Base-by-base conservation (phyloP, 257 asterid genomes). In the Vinca minor region DNA sequence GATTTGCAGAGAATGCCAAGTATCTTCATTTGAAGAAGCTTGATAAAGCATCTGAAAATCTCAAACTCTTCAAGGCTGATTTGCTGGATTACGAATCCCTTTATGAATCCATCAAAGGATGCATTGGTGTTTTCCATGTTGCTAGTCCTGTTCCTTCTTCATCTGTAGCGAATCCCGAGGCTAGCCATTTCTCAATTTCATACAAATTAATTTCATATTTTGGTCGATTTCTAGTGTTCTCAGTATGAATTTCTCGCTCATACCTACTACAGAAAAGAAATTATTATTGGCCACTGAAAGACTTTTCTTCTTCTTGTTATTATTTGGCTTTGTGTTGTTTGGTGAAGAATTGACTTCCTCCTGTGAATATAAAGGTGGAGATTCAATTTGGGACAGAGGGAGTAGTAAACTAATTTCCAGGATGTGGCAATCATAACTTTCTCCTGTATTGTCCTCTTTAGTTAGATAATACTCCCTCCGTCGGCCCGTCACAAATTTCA, bases 91-190 rank as follows among this genome's bases (percentile, higher is more conserved):
- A 71, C 53, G 64, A 74, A 74, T 82, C 97, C 38, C 70, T 90
- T 65, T 78, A 29, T 56, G 81, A 81, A 20, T 91, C 97, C 39
- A 72, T 87, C 38, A 60, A 60, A 62, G 97, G 96, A 15, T 87
- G 96, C 66, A 47, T 23, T 17, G 97, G 94, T 8, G 95, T 88
- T 4, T 88, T 91, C 76, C 98, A 91, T 53, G 87, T 88, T 31
- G 98, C 96, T 57, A 3, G 82, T 71, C 96, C 95, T 0, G 94
- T 84, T 60, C 98, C 96, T 62, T n/a, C 79, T 0, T 4, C 66
- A 61, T 59, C 83, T 61, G 91, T 86, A 34, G 77, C 85, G 26
- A 84, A 85, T 70, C 96, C 94, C 0, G 87, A 88, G 96, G 98
- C 71, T 74, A 38, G 77, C 8, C 29, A 21, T 4, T 25, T 18